These are phyloP conservation scores for Nadsonia starkeyi-henricii DNA, from an alignment of 1,139 yeast genomes.

Conservation along the genomic window DNA sequence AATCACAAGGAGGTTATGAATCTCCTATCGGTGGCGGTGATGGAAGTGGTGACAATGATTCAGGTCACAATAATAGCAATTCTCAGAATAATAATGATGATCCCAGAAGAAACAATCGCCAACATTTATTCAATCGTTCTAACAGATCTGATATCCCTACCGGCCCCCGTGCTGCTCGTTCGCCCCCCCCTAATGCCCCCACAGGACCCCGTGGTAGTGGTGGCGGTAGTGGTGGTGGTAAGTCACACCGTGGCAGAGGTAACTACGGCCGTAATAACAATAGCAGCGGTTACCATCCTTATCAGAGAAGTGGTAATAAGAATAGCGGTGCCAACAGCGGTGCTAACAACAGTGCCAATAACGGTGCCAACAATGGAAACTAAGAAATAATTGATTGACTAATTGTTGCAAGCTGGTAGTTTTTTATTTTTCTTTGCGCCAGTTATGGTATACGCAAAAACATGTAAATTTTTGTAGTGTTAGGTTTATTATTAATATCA, in stretches of 20 bases:
- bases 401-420: too few species aligned
- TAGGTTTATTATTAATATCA: too few species aligned
- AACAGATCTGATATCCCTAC: constrained; percentile 3
- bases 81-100: constrained; percentile 4
- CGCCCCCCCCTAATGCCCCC: constrained; percentile 19
- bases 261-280: constrained; percentile 13
- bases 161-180: constrained; percentile 15
- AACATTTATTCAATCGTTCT: background rate
- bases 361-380: background rate
- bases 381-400: too few species aligned
- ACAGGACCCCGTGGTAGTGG: constrained; percentile 19
- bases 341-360: background rate
- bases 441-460: too few species aligned
- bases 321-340: background rate
- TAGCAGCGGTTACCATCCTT: constrained; percentile 10
- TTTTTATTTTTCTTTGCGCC: too few species aligned
- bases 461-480: too few species aligned
- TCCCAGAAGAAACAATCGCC: constrained; percentile 2
- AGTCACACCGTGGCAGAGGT: constrained; percentile 15
- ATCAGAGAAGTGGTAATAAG: background rate
- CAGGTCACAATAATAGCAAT: constrained; percentile 9
- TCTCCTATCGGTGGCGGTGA: constrained; percentile 8
- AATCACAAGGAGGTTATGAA: constrained; percentile 5
- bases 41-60: constrained; percentile 12
- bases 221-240: constrained; percentile 21